Evolutionary conservation across 495 filamentous ascomycete genomes (phyloP).

Genomic region (Penicillium parvum): DNA sequence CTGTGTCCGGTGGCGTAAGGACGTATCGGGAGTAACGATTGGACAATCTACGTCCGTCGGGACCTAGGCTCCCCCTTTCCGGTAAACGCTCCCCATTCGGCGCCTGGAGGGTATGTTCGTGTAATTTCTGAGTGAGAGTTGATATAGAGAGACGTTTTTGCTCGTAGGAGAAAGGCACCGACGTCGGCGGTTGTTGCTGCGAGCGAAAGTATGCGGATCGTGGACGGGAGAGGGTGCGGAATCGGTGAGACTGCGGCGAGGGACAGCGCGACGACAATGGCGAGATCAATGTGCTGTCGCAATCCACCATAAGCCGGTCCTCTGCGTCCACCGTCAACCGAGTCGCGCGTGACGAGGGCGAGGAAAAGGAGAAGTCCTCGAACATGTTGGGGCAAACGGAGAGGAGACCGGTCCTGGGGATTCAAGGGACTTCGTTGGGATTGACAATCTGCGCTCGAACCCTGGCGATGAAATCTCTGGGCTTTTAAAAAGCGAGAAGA

Average conservation of each 20-base stretch:
- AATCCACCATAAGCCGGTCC: conserved; percentile 37
- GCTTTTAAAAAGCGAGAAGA: conserved; percentile 4
- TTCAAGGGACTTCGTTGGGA: not conserved
- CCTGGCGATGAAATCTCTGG: conserved; percentile 7
- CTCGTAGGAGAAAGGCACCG: conserved; percentile 41
- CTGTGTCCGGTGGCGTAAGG: conserved; percentile 43
- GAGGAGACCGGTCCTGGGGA: not conserved
- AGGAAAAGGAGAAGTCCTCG: conserved; percentile 46
- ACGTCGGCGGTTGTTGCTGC: conserved; percentile 38
- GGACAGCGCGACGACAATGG: conserved; percentile 46
- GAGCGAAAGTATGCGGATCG: conserved; percentile 35
- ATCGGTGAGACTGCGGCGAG: conserved; percentile 40
- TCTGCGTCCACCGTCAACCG: conserved; percentile 35
- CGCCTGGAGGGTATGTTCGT: conserved; percentile 41
- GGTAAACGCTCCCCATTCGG: conserved; percentile 8
- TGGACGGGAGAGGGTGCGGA: conserved; percentile 31
- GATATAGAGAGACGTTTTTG: conserved; percentile 41
- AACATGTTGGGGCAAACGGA: conserved; percentile 32
- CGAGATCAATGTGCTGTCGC: conserved; percentile 38
- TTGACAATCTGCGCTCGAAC: conserved; percentile 9
- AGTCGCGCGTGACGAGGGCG: conserved; percentile 34
- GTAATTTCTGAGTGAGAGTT: conserved; percentile 42
- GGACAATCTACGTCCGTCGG: conserved; percentile 3
- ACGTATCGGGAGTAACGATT: conserved; percentile 29
- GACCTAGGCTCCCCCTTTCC: conserved; percentile 2